These are phyloP conservation scores for Guadua angustifolia DNA, from an alignment of 176 grass and related monocot genomes.

Conservation along the genomic window DNA sequence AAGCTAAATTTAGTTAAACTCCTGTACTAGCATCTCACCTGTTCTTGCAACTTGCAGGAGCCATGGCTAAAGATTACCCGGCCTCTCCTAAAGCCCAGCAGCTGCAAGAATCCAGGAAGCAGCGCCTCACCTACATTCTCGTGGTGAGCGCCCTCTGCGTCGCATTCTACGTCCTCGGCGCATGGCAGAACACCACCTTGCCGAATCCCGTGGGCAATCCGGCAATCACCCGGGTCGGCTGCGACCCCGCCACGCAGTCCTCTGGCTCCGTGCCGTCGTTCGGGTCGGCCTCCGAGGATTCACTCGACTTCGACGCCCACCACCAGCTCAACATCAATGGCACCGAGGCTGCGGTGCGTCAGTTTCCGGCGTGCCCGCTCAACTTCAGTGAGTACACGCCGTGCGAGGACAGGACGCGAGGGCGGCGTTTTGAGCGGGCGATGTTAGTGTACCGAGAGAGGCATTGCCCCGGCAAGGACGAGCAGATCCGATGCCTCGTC, in stretches of 20 bases:
- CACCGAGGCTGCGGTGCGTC: slow-evolving; percentile 30
- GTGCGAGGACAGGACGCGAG: slow-evolving; percentile 73
- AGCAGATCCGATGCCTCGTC: slow-evolving; percentile 78
- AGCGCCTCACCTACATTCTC: slow-evolving; percentile 75
- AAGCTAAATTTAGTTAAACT: slow-evolving; percentile 6
- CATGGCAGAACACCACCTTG: slow-evolving; percentile 78
- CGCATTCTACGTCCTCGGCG: slow-evolving; percentile 81
- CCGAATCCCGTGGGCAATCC: slow-evolving; percentile 45
- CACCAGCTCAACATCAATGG: slow-evolving; percentile 62
- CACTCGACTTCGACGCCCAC: slow-evolving; percentile 78
- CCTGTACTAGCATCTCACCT: slow-evolving; percentile 6
- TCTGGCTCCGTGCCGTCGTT: slow-evolving; percentile 43
- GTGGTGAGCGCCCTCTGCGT: slow-evolving; percentile 69
- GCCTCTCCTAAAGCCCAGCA: slow-evolving; percentile 81
- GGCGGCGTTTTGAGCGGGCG: slow-evolving; percentile 61
- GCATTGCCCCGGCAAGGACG: slow-evolving; percentile 75
- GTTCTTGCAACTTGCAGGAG: slow-evolving; percentile 63
- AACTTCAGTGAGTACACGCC: slow-evolving; percentile 97
- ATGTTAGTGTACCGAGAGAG: slow-evolving; percentile 90
- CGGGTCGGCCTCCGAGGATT: slow-evolving; percentile 18
- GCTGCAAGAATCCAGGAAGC: slow-evolving; percentile 69
- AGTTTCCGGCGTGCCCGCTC: slow-evolving; percentile 61
- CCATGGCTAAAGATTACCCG: slow-evolving; percentile 79
- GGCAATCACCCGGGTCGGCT: slow-evolving; percentile 42
- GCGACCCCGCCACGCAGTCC: slow-evolving; percentile 34